Evolutionary conservation across 139 green algal genomes (phyloP).

Genomic region (Deuterostichococcus epilithicus): DNA sequence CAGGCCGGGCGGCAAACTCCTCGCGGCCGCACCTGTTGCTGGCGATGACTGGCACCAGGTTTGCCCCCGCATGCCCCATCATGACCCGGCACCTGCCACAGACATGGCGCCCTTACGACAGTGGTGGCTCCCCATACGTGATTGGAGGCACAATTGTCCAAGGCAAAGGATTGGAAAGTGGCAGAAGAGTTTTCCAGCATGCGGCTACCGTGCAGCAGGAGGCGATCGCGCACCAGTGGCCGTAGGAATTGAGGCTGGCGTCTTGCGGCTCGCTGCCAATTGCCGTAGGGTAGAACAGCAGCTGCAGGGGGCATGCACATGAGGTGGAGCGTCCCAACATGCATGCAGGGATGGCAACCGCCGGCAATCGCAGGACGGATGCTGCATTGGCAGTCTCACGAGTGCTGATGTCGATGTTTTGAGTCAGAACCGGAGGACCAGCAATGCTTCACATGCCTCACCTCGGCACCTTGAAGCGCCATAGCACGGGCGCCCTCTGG

Average conservation of each 20-base stretch:
- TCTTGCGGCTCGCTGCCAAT: conserved; percentile 65
- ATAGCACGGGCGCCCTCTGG: conserved; percentile 55
- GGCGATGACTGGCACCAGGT: conserved; percentile 38
- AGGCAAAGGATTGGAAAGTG: too few species aligned
- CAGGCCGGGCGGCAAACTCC: conserved; percentile 50
- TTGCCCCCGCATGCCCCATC: conserved; percentile 63
- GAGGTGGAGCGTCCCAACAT: too few species aligned
- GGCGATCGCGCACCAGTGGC: conserved; percentile 40
- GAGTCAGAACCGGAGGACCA: too few species aligned
- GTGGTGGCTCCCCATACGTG: too few species aligned
- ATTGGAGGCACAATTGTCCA: too few species aligned
- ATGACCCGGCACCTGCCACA: conserved; percentile 37
- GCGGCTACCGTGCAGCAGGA: too few species aligned
- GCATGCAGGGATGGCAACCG: too few species aligned
- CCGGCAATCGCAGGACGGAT: too few species aligned
- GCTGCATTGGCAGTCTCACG: too few species aligned
- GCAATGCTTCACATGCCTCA: conserved; percentile 10
- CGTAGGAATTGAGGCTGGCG: conserved; percentile 47
- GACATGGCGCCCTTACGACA: neutral
- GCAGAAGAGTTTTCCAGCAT: neutral
- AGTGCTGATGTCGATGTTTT: too few species aligned
- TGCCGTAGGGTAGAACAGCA: conserved; percentile 71
- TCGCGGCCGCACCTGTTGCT: neutral
- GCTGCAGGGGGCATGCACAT: conserved; percentile 24
- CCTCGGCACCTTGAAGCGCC: conserved; percentile 59